Percentiles rank a stretch among this genome's conserved stretches.
Evolutionary conservation across 345 rosid species (phyloP).

Genomic region (Pistacia atlantica): DNA sequence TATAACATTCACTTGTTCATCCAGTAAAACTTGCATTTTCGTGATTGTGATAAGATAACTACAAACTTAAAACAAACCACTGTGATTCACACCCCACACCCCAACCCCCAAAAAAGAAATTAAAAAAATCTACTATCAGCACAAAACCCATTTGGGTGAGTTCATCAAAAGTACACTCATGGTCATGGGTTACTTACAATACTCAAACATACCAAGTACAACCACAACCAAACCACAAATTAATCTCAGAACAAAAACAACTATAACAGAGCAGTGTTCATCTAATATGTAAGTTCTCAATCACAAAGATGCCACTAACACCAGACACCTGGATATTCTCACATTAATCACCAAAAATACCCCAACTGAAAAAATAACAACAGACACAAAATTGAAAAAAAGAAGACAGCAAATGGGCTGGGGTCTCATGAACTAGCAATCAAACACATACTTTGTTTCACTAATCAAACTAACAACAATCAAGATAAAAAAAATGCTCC

Average conservation of each 20-base stretch:
- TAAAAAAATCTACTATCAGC: too few relatives aligned
- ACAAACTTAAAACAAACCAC: too few relatives aligned
- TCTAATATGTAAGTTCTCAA: background rate
- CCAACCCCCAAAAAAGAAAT: too few relatives aligned
- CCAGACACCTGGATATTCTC: background rate
- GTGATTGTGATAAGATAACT: too few relatives aligned
- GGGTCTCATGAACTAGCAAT: background rate
- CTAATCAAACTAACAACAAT: background rate
- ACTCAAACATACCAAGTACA: background rate
- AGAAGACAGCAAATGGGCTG: background rate
- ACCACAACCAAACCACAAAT: background rate
- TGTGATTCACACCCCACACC: too few relatives aligned
- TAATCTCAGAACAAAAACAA: background rate
- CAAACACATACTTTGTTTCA: background rate
- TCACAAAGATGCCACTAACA: background rate
- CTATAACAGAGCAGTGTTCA: background rate
- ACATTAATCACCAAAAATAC: background rate
- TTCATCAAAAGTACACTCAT: too few relatives aligned
- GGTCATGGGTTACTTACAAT: too few relatives aligned
- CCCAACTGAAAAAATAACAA: background rate
- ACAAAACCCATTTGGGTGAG: too few relatives aligned
- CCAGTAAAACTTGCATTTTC: too few relatives aligned
- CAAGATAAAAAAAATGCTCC: background rate
- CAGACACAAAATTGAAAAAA: background rate
- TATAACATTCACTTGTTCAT: background rate